Evolutionary conservation across 176 grass and related monocot genomes (phyloP), one percentile per base, ranked within the genome.

Genomic region (Tuctoria greenei): DNA sequence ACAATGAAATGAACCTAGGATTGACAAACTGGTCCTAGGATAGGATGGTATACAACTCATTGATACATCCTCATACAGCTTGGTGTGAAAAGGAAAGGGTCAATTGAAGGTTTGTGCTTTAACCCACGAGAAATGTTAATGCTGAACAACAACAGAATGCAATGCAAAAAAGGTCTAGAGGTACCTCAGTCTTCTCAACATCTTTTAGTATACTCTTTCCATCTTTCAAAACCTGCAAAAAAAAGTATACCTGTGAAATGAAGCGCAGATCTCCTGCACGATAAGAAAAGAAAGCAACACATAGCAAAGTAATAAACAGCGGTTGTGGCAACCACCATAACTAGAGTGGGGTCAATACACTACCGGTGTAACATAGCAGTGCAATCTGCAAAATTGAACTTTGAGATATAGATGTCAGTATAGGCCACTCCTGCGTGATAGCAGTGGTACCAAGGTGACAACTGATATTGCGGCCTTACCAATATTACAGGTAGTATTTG

Each of bases 121-220:
- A 72, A 64, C 28, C 47, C 11, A 21, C 26, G 5, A 26, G 46
- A 78, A 81, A 56, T 64, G 16, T 46, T 75, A 52, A 86, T 45
- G 57, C 24, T 36, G 64, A 76, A 59, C 58, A 69, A 62, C 44
- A 81, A 59, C 3, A 68, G 36, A 67, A 80, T 35, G 49, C 34
- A 61, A 75, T 0, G 55, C 10, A 36, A 78, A 1, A 61, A 81
- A 45, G 25, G n/a, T 23, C 14, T 40, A 69, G 55, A 58, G 1
- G 8, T 64, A 93, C 91, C 85, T 90, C 91, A 38, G 63, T 69
- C 74, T 79, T 90, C 67, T 85, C 74, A n/a, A 45, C 62, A 62
- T 93, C 81, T 73, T 85, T 90, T 65, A 70, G 69, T 72, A 49
- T 57, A 57, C 26, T 73, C 28, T 79, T 84, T 75, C 76, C 84